A percentile compares a stretch with the other conserved stretches of the same genome.
Conservation (phyloP, 2,329 filamentous ascomycete genomes). For the Graphium sp. region DNA sequence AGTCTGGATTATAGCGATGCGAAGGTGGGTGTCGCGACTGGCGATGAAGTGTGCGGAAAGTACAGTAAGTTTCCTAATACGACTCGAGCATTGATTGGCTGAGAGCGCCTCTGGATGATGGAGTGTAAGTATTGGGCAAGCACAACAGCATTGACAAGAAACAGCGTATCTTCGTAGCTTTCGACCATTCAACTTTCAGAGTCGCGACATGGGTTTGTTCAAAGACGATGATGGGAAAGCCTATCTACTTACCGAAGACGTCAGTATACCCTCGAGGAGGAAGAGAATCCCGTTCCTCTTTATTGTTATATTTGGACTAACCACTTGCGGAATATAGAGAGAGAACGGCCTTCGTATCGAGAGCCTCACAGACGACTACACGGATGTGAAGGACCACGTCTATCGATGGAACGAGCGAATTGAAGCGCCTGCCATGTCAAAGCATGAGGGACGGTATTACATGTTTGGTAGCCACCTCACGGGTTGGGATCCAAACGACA, state of each 20-base stretch:
- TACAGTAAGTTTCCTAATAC: constrained; percentile 19
- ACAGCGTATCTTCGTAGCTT: constrained; percentile 15
- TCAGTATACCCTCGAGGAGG: too few relatives aligned
- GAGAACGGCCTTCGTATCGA: constrained; percentile 40
- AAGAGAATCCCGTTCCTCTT: too few relatives aligned
- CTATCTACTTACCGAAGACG: constrained; percentile 47
- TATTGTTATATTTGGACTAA: background rate
- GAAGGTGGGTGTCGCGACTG: constrained; percentile 45
- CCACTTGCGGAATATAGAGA: too few relatives aligned
- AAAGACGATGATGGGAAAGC: constrained; percentile 43
- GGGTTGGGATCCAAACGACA: constrained; percentile 46
- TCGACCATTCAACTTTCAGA: constrained; percentile 16
- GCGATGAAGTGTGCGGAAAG: constrained; percentile 39
- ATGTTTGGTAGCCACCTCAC: constrained; percentile 44
- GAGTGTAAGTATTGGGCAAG: background rate
- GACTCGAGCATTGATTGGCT: constrained; percentile 6
- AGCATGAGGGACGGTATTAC: constrained; percentile 42
- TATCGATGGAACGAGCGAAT: constrained; percentile 36
- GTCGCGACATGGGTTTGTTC: constrained; percentile 42
- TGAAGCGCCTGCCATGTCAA: constrained; percentile 47
- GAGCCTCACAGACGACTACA: constrained; percentile 37
- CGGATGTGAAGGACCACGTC: constrained; percentile 26
- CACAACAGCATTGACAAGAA: background rate
- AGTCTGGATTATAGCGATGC: constrained; percentile 43
- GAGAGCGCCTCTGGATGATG: background rate